Percentiles rank a stretch among this genome's conserved stretches.
phyloP scores from a whole-genome alignment of 805 yeast species.

The Wickerhamiella sorbophila region DNA sequence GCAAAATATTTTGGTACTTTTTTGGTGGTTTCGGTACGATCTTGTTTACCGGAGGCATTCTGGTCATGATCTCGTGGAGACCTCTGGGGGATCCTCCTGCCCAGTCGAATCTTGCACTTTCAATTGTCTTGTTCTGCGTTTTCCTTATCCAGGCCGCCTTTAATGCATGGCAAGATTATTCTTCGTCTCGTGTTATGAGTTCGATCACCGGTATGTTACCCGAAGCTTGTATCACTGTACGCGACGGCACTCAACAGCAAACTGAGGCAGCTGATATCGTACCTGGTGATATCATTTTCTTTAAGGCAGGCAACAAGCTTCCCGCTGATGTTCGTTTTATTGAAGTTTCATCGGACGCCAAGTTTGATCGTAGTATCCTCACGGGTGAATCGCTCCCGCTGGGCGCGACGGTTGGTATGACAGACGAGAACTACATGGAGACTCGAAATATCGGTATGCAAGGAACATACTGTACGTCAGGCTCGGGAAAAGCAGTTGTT shows the following conservation, averaged over 20 bases:
- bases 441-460: constrained; percentile 71
- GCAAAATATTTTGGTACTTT: constrained; percentile 28
- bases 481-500: constrained; percentile 87
- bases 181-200: constrained; percentile 35
- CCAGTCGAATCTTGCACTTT: constrained; percentile 31
- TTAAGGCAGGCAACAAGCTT: constrained; percentile 69
- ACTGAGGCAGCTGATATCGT: constrained; percentile 72
- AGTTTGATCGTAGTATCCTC: constrained; percentile 75
- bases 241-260: constrained; percentile 61
- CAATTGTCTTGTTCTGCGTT: constrained; percentile 29
- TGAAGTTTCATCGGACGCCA: constrained; percentile 65
- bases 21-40: constrained; percentile 38
- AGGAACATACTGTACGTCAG: constrained; percentile 93
- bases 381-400: constrained; percentile 86
- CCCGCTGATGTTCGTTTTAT: constrained; percentile 81
- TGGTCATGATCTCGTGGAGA: constrained; percentile 33
- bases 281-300: constrained; percentile 65
- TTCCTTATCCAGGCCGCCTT: constrained; percentile 32
- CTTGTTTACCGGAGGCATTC: constrained; percentile 30
- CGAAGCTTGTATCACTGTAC: constrained; percentile 36
- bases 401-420: constrained; percentile 30
- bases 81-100: constrained; percentile 37
- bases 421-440: constrained; percentile 33
- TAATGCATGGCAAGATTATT: constrained; percentile 35
- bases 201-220: constrained; percentile 35